Evolutionary conservation across 2,329 filamentous ascomycete species (phyloP).

Genomic region (Ophiostoma angusticollis): DNA sequence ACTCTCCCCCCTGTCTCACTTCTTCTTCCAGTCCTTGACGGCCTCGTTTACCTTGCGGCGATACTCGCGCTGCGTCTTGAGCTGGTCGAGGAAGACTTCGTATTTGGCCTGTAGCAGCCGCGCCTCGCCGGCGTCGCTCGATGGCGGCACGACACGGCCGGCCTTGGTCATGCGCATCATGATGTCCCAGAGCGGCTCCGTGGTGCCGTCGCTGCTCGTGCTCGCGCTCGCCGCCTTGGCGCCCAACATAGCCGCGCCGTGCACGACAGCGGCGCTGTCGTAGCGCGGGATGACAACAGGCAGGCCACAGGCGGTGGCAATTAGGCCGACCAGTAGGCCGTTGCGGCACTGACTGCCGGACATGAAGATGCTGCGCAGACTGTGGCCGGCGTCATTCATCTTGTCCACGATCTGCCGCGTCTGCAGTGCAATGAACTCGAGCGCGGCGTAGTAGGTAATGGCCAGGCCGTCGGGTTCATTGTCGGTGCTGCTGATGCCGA

Average conservation of each 20-base stretch:
- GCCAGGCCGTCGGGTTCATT: slow-evolving; percentile 75
- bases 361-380: slow-evolving; percentile 93
- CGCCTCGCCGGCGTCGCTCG: slow-evolving; percentile 59
- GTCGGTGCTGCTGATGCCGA: slow-evolving; percentile 69
- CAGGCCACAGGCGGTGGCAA: slow-evolving; percentile 83
- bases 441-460: slow-evolving; percentile 84
- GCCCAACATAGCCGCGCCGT: slow-evolving; percentile 96
- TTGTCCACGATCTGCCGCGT: slow-evolving; percentile 88
- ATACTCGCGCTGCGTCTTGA: slow-evolving; percentile 71
- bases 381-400: slow-evolving; percentile 85
- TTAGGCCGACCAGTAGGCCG: slow-evolving; percentile 75
- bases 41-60: slow-evolving; percentile 63
- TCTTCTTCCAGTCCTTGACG: slow-evolving; percentile 24
- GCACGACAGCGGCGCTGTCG: slow-evolving; percentile 88
- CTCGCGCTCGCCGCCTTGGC: slow-evolving; percentile 89
- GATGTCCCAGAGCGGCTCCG: slow-evolving; percentile 84
- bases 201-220: slow-evolving; percentile 59
- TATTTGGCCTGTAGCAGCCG: slow-evolving; percentile 79
- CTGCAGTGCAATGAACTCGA: slow-evolving; percentile 97
- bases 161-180: slow-evolving; percentile 98
- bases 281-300: slow-evolving; percentile 89
- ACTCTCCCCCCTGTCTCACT: background rate
- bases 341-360: slow-evolving; percentile 97
- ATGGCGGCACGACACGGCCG: slow-evolving; percentile 69
- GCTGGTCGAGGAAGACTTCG: slow-evolving; percentile 89